Conservation (phyloP, 352 stramenopile species). For the Pythium rhizo-oryzae region DNA sequence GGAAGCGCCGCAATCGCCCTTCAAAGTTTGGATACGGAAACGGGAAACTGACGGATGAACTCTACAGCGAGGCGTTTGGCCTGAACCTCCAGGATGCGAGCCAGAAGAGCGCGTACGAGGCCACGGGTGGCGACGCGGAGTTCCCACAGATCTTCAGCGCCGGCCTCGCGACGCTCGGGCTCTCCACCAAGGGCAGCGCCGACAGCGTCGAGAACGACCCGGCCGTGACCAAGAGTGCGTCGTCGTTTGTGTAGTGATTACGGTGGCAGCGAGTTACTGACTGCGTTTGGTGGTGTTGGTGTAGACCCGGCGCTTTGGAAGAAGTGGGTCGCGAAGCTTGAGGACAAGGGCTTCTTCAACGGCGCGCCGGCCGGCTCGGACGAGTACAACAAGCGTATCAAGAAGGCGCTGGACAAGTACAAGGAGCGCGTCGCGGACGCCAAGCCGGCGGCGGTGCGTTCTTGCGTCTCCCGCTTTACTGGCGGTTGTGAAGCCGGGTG, state of each 20-base stretch:
- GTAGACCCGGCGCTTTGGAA: constrained; percentile 85
- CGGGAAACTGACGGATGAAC: too few relatives aligned
- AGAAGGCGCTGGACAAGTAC: constrained; percentile 85
- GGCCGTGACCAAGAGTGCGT: constrained; percentile 72
- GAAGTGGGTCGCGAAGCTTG: constrained; percentile 87
- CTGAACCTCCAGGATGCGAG: constrained; percentile 59
- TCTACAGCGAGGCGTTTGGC: constrained; percentile 76
- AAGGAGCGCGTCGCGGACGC: constrained; percentile 86
- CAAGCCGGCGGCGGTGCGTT: constrained; percentile 45
- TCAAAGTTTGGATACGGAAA: neutral
- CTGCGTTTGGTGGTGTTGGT: neutral
- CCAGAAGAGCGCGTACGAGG: constrained; percentile 52
- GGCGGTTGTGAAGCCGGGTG: neutral
- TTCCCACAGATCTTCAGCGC: constrained; percentile 78
- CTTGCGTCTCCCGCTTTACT: neutral
- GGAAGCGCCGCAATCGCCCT: neutral
- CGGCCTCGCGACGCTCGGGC: constrained; percentile 59
- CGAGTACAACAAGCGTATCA: constrained; percentile 61
- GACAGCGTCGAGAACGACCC: constrained; percentile 48
- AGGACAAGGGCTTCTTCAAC: constrained; percentile 88
- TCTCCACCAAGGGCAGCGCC: constrained; percentile 45
- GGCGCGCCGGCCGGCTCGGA: constrained; percentile 51
- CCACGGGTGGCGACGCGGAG: constrained; percentile 39
- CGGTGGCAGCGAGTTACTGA: neutral
- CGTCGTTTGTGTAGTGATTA: too few relatives aligned